A percentile compares a stretch with the other conserved stretches of the same genome.
Conservation (phyloP, 768 basidiomycete species). For the Tulasnella sp. region DNA sequence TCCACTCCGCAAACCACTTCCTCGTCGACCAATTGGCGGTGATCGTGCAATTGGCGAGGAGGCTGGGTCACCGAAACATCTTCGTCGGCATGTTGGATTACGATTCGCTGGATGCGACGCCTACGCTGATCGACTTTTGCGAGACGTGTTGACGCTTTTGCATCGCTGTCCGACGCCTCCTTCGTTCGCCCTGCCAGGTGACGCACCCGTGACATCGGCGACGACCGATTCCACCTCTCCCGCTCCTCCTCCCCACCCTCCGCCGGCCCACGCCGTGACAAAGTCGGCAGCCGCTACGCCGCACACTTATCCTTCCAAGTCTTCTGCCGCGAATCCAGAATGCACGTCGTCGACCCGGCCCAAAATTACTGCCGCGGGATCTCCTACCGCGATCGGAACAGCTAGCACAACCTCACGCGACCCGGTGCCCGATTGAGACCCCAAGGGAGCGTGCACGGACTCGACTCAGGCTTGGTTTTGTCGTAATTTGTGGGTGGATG, state of each 20-base stretch:
- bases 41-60: slow-evolving; percentile 90
- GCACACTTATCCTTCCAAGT: slow-evolving; percentile 96
- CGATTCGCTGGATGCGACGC: slow-evolving; percentile 90
- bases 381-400: slow-evolving; percentile 71
- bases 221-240: slow-evolving; percentile 96
- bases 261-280: slow-evolving; percentile 88
- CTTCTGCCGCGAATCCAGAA: slow-evolving; percentile 98
- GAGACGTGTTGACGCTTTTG: slow-evolving; percentile 93
- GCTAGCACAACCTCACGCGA: slow-evolving; percentile 65
- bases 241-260: slow-evolving; percentile 88
- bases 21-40: slow-evolving; percentile 97
- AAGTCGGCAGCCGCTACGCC: slow-evolving; percentile 73
- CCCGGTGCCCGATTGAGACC: slow-evolving; percentile 49
- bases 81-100: slow-evolving; percentile 99
- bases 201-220: slow-evolving; percentile 89
- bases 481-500: slow-evolving; percentile 90
- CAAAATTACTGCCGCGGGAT: slow-evolving; percentile 95
- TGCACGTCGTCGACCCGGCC: slow-evolving; percentile 91
- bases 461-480: slow-evolving; percentile 99
- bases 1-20: slow-evolving; percentile 99
- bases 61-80: slow-evolving; percentile 83
- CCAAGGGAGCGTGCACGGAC: slow-evolving; percentile 87
- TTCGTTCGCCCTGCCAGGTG: slow-evolving; percentile 98
- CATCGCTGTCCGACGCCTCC: no score
- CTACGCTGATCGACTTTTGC: slow-evolving; percentile 88